Conservation (phyloP, 2,329 filamentous ascomycete species). For the Daldinia sp. region DNA sequence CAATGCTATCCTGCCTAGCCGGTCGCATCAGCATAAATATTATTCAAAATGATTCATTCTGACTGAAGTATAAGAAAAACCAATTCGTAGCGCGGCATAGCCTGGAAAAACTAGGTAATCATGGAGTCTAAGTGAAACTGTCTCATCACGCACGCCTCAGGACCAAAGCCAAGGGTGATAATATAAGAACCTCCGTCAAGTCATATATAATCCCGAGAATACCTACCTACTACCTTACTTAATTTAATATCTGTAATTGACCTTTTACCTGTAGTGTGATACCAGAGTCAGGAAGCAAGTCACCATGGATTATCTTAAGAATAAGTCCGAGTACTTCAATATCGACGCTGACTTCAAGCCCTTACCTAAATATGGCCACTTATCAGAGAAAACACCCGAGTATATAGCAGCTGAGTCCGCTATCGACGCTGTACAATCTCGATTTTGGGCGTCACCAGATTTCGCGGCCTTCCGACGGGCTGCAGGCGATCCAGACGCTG, state of each 20-base stretch:
- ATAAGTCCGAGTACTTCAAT: neutral
- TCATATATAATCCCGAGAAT: neutral
- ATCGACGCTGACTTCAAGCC: neutral
- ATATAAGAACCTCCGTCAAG: neutral
- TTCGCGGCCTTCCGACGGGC: conserved; percentile 44
- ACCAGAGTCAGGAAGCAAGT: neutral
- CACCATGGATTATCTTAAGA: neutral
- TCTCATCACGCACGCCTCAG: too few species aligned
- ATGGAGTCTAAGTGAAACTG: neutral
- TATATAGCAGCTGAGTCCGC: neutral
- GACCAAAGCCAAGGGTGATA: neutral
- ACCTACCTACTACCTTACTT: too few species aligned
- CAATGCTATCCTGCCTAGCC: neutral
- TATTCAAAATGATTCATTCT: conserved; percentile 8
- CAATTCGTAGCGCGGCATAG: neutral
- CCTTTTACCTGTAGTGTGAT: neutral
- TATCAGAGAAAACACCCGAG: conserved; percentile 3
- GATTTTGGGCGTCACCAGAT: neutral
- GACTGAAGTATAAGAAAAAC: neutral
- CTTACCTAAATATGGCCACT: neutral
- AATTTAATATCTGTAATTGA: neutral
- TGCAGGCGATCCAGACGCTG: conserved; percentile 47
- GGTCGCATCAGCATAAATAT: neutral
- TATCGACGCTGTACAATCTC: neutral
- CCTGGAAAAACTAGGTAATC: neutral